phyloP scores from a whole-genome alignment of 2,329 filamentous ascomycete species.

The Mariannaea sp. region DNA sequence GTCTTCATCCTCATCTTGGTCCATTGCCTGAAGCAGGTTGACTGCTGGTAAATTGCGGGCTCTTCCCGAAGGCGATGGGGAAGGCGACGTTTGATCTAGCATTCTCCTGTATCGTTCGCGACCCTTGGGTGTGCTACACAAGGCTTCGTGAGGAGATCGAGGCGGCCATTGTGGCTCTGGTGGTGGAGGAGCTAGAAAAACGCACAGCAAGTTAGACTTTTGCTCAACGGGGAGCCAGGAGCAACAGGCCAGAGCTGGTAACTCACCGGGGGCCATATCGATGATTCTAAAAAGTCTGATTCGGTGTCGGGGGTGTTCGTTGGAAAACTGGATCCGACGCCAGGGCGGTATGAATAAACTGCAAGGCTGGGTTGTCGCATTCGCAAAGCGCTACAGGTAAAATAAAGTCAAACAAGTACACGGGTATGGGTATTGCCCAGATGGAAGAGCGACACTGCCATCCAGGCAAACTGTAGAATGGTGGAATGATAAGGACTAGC shows the following conservation, averaged over 20 bases:
- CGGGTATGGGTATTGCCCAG: constrained; percentile 23
- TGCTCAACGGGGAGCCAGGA: neutral
- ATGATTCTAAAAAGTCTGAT: constrained; percentile 7
- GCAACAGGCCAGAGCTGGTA: neutral
- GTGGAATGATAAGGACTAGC: neutral
- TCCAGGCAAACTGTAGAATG: constrained; percentile 14
- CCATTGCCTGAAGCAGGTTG: constrained; percentile 42
- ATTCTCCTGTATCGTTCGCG: constrained; percentile 74
- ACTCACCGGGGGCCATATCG: constrained; percentile 39
- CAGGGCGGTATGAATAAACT: constrained; percentile 21
- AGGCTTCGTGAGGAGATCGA: constrained; percentile 66
- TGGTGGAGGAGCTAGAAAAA: constrained; percentile 38
- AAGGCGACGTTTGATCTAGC: constrained; percentile 68
- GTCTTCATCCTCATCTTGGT: constrained; percentile 60
- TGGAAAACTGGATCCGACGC: constrained; percentile 18
- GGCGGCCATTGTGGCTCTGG: constrained; percentile 67
- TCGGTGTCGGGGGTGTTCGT: constrained; percentile 4
- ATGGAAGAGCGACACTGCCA: constrained; percentile 24
- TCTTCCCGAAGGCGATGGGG: constrained; percentile 62
- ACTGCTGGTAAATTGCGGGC: constrained; percentile 32
- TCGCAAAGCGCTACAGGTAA: constrained; percentile 14
- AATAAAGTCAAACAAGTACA: no score
- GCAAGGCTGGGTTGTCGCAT: constrained; percentile 24
- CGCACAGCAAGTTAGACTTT: constrained; percentile 20
- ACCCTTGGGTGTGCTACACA: constrained; percentile 74